phyloP scores from a whole-genome alignment of 2,329 filamentous ascomycete genomes.

The Cladosporium sp. region DNA sequence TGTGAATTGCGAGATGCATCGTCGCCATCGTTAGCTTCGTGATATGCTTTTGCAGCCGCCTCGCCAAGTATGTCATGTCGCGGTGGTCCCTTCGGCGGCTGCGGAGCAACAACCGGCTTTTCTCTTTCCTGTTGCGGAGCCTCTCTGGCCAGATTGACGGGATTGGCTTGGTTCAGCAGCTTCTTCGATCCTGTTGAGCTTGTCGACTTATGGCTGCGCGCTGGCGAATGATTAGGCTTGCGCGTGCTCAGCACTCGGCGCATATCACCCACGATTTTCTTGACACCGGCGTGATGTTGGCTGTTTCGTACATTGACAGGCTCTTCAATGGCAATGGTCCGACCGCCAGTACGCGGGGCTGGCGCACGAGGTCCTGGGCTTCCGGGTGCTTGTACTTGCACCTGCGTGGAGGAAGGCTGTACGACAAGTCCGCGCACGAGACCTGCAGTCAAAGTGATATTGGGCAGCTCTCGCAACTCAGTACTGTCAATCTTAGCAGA shows the following conservation, averaged over 20 bases:
- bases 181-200: slow-evolving; percentile 58
- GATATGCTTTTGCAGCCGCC: slow-evolving; percentile 25
- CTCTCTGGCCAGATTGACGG: not conserved
- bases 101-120: slow-evolving; percentile 20
- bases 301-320: slow-evolving; percentile 15
- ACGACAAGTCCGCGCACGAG: slow-evolving; percentile 83
- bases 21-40: slow-evolving; percentile 18
- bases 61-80: slow-evolving; percentile 65
- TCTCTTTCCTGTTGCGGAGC: slow-evolving; percentile 5
- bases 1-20: not conserved
- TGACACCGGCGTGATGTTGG: slow-evolving; percentile 64
- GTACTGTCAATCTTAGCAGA: slow-evolving; percentile 41
- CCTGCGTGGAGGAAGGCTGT: slow-evolving; percentile 76
- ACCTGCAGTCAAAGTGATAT: slow-evolving; percentile 70
- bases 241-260: slow-evolving; percentile 69
- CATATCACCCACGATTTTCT: slow-evolving; percentile 79
- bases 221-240: slow-evolving; percentile 16
- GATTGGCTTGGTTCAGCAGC: not conserved
- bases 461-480: slow-evolving; percentile 44
- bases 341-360: slow-evolving; percentile 15
- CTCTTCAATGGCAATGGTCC: slow-evolving; percentile 13
- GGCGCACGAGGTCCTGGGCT: slow-evolving; percentile 39
- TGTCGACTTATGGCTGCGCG: slow-evolving; percentile 18
- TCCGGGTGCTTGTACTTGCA: slow-evolving; percentile 49
- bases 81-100: slow-evolving; percentile 25